Percentiles rank a stretch among this genome's conserved stretches.
Conservation (phyloP, 2,329 filamentous ascomycete genomes). For the Mollisiaceae sp. region DNA sequence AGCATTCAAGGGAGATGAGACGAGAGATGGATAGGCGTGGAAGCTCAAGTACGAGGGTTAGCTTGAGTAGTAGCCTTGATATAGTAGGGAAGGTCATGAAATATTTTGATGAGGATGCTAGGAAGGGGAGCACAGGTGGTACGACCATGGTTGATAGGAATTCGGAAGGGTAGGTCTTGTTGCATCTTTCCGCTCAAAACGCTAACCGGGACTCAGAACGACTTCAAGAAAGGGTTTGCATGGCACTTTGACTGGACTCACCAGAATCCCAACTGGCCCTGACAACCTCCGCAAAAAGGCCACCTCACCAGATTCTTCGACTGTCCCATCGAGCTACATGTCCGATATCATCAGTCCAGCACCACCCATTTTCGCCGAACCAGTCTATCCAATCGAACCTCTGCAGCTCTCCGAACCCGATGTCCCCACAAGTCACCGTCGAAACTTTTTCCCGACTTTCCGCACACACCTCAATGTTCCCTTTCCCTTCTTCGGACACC, state of each 20-base stretch:
- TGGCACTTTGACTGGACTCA: constrained; percentile 7
- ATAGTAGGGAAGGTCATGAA: constrained; percentile 34
- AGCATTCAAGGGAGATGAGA: constrained; percentile 17
- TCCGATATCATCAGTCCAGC: constrained; percentile 14
- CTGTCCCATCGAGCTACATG: not conserved
- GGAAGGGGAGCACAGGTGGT: constrained; percentile 19
- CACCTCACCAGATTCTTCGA: not conserved
- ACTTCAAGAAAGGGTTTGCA: constrained; percentile 17
- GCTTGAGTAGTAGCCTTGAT: constrained; percentile 30
- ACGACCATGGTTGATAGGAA: constrained; percentile 15
- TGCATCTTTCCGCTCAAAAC: not conserved
- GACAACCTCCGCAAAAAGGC: not conserved
- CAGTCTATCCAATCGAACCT: not conserved
- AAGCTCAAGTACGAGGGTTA: constrained; percentile 11
- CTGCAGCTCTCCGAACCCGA: constrained; percentile 3
- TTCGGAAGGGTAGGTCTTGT: not conserved
- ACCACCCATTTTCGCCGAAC: constrained; percentile 12
- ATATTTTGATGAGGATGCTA: constrained; percentile 33
- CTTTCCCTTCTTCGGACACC: constrained; percentile 23
- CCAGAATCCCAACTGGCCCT: not conserved
- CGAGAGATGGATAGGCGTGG: constrained; percentile 7
- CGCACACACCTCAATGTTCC: constrained; percentile 35
- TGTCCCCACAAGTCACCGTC: not conserved
- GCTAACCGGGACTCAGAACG: not conserved
- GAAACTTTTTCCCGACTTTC: constrained; percentile 27